Evolutionary conservation across 306 rosid genomes (phyloP), one percentile per base, ranked within the genome.

Genomic region (Prunus mongolica): DNA sequence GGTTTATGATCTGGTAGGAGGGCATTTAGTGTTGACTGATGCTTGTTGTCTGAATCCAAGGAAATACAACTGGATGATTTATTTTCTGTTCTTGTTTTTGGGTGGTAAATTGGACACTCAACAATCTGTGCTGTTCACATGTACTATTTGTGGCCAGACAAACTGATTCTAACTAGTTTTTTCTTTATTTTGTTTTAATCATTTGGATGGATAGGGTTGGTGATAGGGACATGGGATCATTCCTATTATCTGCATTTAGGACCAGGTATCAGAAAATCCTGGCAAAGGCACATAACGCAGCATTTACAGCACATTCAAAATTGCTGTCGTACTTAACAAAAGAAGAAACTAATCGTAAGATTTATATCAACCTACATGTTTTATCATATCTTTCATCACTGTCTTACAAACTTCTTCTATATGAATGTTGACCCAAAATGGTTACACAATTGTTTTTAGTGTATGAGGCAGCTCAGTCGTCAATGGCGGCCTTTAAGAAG

Each of bases 401-500:
- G 22, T 69, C 28, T 69, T 69, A 32, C 60, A 61, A 52, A 14
- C 71, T 34, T 62, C 6, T 64, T 62, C 6, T 64, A 55, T 50
- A 69, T 72, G 12, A 81, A 52, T 25, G 63, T 12, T 44, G 56
- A 72, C 52, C 62, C 44, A 74, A 24, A 41, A 32, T 70, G 66
- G 2, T 79, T 51, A 45, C 84, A 28, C 61, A 25, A 55, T 22
- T 84, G 79, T 34, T 34, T 34, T 7, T 79, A 95, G 97, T 95
- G 88, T 95, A 88, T 81, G 91, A 90, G 86, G 88, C 97, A 67
- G 98, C 97, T 83, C 97, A 92, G 69, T 89, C 97, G 57, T 88
- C 97, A 41, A 95, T 90, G 97, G 80, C 91, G 69, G 93, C 93
- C 81, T 90, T 92, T 75, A 95, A 88, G 84, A 92, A 87, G 82